Base-by-base conservation (phyloP, 257 asterid genomes). In the Solanum microdontum region DNA sequence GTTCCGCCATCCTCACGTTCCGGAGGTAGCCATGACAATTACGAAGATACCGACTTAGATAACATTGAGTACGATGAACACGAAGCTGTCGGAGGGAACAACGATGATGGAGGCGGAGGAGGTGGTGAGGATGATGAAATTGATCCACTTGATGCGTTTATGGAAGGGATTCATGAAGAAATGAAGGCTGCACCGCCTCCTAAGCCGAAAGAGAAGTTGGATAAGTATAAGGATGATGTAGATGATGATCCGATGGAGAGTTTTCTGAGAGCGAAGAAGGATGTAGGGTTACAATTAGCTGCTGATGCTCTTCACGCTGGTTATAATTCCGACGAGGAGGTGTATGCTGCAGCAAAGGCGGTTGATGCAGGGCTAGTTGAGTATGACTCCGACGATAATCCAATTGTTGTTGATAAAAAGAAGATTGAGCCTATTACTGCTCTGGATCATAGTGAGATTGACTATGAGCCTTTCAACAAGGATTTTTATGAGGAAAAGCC, bases 341-440 rank as follows among this genome's bases (percentile, higher is more conserved):
- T 97, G 89, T 97, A 97, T 89, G 99, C 99, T 19, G 98, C 98
- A 10, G 99, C 99, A 1, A 97, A 97, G 93, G 99, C 99, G 8
- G 97, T 97, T 89, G 99, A 97, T 86, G 96, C 99, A 0, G 99
- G 99, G 58, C 82, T 94, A 90, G 24, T 97, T 33, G 98, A 97
- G 86, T 97, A 97, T 85, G 99, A 97, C 90, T 93, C 97, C 3
- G 99, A 97, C 87, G 99, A 97, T 89, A 97, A 97, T 91, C 98
- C 98, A 5, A 86, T 97, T 91, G 90, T 97, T 86, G 62, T 94
- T 26, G 99, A 97, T 84, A 97, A 91, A 97, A 95, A 90, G 93
- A 97, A 92, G 91, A 97, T 97, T 83, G 99, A 97, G 91, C 98
- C 99, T 23, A 93, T 97, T 89, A 85, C 94, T 5, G 94, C 98